phyloP scores from a whole-genome alignment of 768 basidiomycete species.

The Suillus plorans region DNA sequence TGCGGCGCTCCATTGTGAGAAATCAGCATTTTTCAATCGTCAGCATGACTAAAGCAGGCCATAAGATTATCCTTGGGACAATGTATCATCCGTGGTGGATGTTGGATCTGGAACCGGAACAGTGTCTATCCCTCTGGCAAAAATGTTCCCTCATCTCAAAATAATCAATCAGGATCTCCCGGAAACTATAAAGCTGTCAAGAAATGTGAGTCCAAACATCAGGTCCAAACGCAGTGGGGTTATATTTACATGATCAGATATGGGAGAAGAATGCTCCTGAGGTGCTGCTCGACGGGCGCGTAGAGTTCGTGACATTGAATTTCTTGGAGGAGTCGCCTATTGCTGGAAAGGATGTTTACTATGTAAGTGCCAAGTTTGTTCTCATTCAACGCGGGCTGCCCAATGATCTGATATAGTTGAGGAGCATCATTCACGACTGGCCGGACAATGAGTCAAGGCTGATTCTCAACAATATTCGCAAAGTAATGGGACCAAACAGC shows the following conservation, averaged over 20 bases:
- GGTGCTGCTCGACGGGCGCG: conserved; percentile 15
- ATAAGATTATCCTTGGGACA: conserved; percentile 20
- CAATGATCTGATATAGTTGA: too few relatives aligned
- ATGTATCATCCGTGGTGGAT: conserved; percentile 23
- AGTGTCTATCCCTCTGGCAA: conserved; percentile 26
- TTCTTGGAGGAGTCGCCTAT: conserved; percentile 21
- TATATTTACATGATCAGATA: not conserved
- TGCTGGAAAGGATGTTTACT: conserved; percentile 21
- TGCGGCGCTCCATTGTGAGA: too few relatives aligned
- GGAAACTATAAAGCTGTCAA: conserved; percentile 16
- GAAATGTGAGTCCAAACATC: not conserved
- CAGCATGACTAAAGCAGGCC: not conserved
- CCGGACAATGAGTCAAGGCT: too few relatives aligned
- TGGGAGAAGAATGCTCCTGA: conserved; percentile 22
- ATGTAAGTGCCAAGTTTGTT: not conserved
- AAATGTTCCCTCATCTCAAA: conserved; percentile 24
- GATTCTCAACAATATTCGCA: too few relatives aligned
- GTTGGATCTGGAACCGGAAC: conserved; percentile 29
- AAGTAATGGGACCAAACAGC: too few relatives aligned
- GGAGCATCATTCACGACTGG: too few relatives aligned
- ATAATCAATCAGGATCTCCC: conserved; percentile 30
- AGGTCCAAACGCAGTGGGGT: not conserved
- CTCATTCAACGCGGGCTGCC: too few relatives aligned
- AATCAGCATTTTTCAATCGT: too few relatives aligned
- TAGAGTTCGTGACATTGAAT: conserved; percentile 19